Base-by-base conservation (phyloP, 2,329 filamentous ascomycete genomes). In the Ploettnerulaceae sp. region DNA sequence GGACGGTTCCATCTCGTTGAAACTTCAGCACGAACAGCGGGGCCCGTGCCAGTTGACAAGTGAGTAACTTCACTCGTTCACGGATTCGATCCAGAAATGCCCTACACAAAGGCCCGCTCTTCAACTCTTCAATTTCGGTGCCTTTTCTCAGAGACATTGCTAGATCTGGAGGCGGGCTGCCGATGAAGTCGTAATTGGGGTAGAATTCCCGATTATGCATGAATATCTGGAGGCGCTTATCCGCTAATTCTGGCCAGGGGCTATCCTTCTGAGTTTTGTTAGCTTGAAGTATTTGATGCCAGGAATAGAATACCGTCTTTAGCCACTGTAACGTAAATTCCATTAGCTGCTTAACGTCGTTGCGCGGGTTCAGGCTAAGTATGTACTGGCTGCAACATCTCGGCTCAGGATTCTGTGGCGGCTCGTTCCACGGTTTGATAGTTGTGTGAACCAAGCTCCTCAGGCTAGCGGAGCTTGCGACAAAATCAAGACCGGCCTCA, bases 261-360 rank as follows among this genome's bases (percentile, higher is more conserved):
- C 24, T 22, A 7, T 40, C 22, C 11, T 21, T 20, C 37, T 40
- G 25, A 18, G n/a, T 17, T n/a, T 17, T n/a, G 25, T 40, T 9
- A 40, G 17, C 8, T 18, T 4, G 5, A 7, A 11, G 14, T 9
- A 2, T 29, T 3, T 3, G 15, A 29, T 3, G 12, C 9, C 9
- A 20, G 8, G 24, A 21, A 29, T 8, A n/a, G 14, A 14, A 24
- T 45, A 45, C 47, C 24, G n/a, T 31, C 24, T 22, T 21, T 22
- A 49, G 17, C 47, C 47, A 49, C 7, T 39, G 22, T 18, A 11
- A 34, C 3, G 40, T 49, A 8, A 49, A 36, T 8, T 29, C 39
- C 7, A 12, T 33, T 33, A 37, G n/a, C 20, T 29, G 12, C 20
- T 29, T 29, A 17, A 28, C 37, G 22, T 41, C 37, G 11, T 12